These are phyloP conservation scores for Tylopilus balloui DNA, from an alignment of 768 basidiomycete species.

Conservation along the genomic window DNA sequence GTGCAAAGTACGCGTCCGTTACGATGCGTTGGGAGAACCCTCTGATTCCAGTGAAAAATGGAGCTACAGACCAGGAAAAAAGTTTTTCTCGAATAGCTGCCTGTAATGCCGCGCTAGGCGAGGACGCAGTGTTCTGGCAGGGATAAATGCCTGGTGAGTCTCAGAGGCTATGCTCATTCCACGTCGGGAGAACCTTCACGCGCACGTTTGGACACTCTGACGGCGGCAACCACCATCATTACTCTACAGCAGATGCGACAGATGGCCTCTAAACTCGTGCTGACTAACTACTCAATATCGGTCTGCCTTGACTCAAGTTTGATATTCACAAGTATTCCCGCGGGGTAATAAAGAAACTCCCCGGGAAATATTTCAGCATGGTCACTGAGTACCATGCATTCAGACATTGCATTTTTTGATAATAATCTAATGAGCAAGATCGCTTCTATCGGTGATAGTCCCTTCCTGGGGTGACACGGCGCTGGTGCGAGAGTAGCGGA, in stretches of 20 bases:
- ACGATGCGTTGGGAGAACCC: neutral
- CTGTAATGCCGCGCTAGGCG: neutral
- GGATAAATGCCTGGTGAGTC: neutral
- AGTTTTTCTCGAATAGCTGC: too few species aligned
- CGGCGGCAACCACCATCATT: neutral
- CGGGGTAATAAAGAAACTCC: neutral
- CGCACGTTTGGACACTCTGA: neutral
- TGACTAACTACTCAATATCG: neutral
- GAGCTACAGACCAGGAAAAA: neutral
- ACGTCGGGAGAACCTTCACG: too few species aligned
- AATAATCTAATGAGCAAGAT: too few species aligned
- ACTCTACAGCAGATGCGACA: neutral
- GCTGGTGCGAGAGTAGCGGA: too few species aligned
- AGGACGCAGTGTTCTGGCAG: neutral
- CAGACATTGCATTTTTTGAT: too few species aligned
- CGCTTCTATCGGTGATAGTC: too few species aligned
- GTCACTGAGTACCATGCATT: too few species aligned
- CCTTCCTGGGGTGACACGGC: too few species aligned
- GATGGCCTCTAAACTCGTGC: neutral
- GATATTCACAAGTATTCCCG: neutral
- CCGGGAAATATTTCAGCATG: neutral
- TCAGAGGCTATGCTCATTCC: neutral
- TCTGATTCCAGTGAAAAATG: neutral
- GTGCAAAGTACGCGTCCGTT: neutral
- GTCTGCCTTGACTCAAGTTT: neutral